Base-by-base conservation (phyloP, 805 yeast species). In the Danielia reshetovae region DNA sequence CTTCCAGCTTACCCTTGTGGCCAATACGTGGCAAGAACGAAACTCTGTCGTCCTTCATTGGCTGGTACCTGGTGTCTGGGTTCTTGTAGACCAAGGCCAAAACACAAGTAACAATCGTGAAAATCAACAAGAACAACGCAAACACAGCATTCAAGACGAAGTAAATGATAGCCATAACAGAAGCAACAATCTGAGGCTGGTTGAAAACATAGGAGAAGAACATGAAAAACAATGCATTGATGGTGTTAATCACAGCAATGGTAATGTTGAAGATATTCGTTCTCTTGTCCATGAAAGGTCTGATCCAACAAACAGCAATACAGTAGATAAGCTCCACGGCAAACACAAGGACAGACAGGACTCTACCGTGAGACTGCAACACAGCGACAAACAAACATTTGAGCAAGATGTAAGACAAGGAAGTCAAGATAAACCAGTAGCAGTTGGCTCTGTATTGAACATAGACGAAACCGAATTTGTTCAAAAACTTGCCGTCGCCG, bases 11-110 rank as follows among this genome's bases (percentile, higher is more conserved):
- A 26, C 59, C 59, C 36, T 68, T 38, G 27, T 27, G 37, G 7
- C 48, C 79, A 36, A 70, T 68, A 51, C 81, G 72, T 43, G 89
- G 89, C 54, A 93, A 85, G 59, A 93, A 93, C n/a, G 96, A 85
- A 33, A 85, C 93, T 57, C 98, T 78, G 56, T 93, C 98, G 60
- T 93, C 98, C 50, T 83, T 84, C 83, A 90, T 84, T 42, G 96
- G 97, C 65, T 87, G 90, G 66, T 93, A 93, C 49, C 95, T 76
- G 7, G 90, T 78, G 61, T 93, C 98, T 34, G 98, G 97, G 59
- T 93, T 88, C 70, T 84, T 87, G 59, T 84, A 81, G 21, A 89
- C 47, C 50, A 93, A 60, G 0, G 96, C 96, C 60, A 87, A 67
- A 5, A 80, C 68, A 65, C 97, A 89, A 2, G 96, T 85, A 24